Base-by-base conservation (phyloP, 805 yeast genomes). In the Yarrowia sp. region DNA sequence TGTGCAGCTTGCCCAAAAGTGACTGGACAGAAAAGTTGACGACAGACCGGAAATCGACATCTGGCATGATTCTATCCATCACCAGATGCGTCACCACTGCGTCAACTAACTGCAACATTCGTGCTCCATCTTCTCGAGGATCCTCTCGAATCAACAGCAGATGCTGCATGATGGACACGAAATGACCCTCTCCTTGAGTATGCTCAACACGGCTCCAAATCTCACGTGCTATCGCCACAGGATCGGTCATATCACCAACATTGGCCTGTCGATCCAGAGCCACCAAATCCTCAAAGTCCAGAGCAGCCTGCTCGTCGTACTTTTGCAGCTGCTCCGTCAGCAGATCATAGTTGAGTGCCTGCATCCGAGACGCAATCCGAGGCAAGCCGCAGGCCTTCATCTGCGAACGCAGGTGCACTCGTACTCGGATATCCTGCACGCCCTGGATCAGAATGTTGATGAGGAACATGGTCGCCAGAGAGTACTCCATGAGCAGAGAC, bases 1-100 rank as follows among this genome's bases (percentile, higher is more conserved):
- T 89, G 69, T 86, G 86, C 71, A 92, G 80, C 32, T 89, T 82
- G 47, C 90, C 86, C 66, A 85, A 80, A 51, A 93, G 78, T 65
- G 85, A 80, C 71, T 89, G 91, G 39, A 92, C 86, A 1, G 96
- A 90, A 55, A 89, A 84, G 63, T 88, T 89, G 68, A 90, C 80
- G 14, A 90, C 85, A n/a, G 86, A 80, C 55, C 86, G 88, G 62
- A 83, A 83, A 10, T 81, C 79, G 66, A 81, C 81, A 58, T 75
- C 75, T 1, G 78, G 76, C 65, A 70, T 66, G 71, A 75, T 77
- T 11, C 82, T 74, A 41, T 82, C 85, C 75, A 80, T 80, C 4
- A 87, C 80, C 32, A 86, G 83, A 68, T 85, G 85, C 57, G 88
- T 85, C 32, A 87, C 77, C 63, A 89, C 78, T 8, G 90, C 90